A percentile compares a stretch with the other conserved stretches of the same genome.
Evolutionary conservation across 164 flowering plant species (phyloP).

Genomic region (Malania oleifera): DNA sequence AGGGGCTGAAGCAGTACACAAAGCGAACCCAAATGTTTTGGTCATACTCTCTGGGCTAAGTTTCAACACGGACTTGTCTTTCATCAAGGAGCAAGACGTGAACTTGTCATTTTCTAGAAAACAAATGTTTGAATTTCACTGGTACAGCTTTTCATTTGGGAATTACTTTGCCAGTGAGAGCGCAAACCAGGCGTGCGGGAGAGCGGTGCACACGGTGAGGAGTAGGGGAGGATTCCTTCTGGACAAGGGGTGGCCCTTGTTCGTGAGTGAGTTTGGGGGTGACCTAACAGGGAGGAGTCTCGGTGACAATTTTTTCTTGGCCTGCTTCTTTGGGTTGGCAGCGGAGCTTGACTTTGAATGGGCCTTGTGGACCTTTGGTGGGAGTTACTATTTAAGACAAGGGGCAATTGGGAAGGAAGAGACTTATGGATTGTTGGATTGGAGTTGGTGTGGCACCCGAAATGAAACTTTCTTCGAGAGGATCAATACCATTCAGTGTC

Average conservation of each 20-base stretch:
- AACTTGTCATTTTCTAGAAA: slow-evolving; percentile 50
- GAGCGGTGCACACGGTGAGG: background rate
- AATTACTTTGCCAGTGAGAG: slow-evolving; percentile 49
- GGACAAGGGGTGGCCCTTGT: slow-evolving; percentile 64
- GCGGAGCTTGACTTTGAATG: slow-evolving; percentile 80
- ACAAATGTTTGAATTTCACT: slow-evolving; percentile 65
- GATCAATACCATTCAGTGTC: slow-evolving; percentile 52
- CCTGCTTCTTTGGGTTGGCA: slow-evolving; percentile 62
- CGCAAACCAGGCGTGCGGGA: slow-evolving; percentile 29
- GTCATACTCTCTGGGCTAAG: slow-evolving; percentile 69
- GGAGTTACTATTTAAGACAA: slow-evolving; percentile 71
- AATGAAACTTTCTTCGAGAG: slow-evolving; percentile 46
- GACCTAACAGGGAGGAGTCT: slow-evolving; percentile 64
- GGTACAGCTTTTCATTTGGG: slow-evolving; percentile 68
- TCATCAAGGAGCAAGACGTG: slow-evolving; percentile 35
- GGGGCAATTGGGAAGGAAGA: slow-evolving; percentile 59
- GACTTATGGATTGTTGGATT: slow-evolving; percentile 47
- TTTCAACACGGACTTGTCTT: slow-evolving; percentile 58
- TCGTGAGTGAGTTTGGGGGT: slow-evolving; percentile 74
- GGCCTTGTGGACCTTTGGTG: slow-evolving; percentile 72
- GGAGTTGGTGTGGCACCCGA: slow-evolving; percentile 50
- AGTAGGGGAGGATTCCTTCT: slow-evolving; percentile 26
- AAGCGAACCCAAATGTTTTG: slow-evolving; percentile 67
- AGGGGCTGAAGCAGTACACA: slow-evolving; percentile 89
- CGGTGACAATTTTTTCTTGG: slow-evolving; percentile 70